Percentiles rank a stretch among this genome's conserved stretches.
Conservation (phyloP, 2,329 filamentous ascomycete genomes). For the Graphium sp. region DNA sequence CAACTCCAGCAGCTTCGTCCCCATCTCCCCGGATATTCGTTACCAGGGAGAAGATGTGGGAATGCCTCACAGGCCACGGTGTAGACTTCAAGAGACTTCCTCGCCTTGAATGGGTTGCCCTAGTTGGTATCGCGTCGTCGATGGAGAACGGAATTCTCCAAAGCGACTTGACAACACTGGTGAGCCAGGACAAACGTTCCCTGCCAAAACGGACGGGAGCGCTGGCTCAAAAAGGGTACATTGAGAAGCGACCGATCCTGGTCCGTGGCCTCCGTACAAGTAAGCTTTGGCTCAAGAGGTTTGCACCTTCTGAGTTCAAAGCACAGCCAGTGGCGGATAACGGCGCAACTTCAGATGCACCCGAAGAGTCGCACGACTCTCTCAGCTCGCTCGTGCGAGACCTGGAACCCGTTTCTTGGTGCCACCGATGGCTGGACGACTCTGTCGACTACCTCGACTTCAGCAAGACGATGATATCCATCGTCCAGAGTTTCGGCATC, state of each 20-base stretch:
- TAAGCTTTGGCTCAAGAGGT: conserved; percentile 41
- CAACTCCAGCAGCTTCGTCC: neutral
- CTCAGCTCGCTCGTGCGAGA: conserved; percentile 16
- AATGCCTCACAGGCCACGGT: conserved; percentile 39
- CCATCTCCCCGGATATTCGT: conserved; percentile 21
- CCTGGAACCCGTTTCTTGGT: conserved; percentile 38
- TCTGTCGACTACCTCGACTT: conserved; percentile 41
- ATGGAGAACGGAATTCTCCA: conserved; percentile 40
- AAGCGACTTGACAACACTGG: conserved; percentile 38
- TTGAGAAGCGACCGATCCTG: conserved; percentile 41
- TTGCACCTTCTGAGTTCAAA: conserved; percentile 27
- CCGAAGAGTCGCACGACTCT: conserved; percentile 11
- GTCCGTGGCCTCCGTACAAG: conserved; percentile 43
- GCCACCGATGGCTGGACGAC: conserved; percentile 35
- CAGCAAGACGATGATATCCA: conserved; percentile 37
- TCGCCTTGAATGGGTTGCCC: conserved; percentile 39
- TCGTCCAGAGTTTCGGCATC: conserved; percentile 39
- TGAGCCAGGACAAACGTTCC: conserved; percentile 46
- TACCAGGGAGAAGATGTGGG: conserved; percentile 40
- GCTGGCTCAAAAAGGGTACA: conserved; percentile 42
- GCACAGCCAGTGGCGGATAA: conserved; percentile 6
- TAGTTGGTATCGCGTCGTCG: conserved; percentile 38
- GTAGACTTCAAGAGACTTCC: conserved; percentile 41
- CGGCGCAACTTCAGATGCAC: conserved; percentile 5
- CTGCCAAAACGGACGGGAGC: conserved; percentile 44